phyloP scores from a whole-genome alignment of 805 yeast genomes.

The Teunomyces panamensis region DNA sequence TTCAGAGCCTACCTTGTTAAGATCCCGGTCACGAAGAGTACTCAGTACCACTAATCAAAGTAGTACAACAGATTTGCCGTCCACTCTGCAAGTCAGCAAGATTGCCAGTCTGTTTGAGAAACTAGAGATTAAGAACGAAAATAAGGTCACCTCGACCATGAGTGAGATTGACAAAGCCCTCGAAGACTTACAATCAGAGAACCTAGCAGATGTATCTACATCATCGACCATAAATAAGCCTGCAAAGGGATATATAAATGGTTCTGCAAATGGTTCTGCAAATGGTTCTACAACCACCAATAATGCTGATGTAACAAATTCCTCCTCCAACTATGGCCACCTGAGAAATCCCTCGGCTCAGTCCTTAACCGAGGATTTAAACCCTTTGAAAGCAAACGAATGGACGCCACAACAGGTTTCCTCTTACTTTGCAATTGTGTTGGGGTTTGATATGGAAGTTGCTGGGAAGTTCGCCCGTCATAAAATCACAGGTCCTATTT shows the following conservation, averaged over 20 bases:
- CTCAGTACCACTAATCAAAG: slow-evolving; percentile 13
- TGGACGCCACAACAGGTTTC: slow-evolving; percentile 92
- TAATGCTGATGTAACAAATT: background rate
- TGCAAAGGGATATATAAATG: background rate
- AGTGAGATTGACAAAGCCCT: slow-evolving; percentile 73
- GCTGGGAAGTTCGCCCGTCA: slow-evolving; percentile 81
- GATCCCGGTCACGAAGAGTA: slow-evolving; percentile 56
- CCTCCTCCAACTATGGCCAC: slow-evolving; percentile 3
- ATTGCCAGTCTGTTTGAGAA: slow-evolving; percentile 8
- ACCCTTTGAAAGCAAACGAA: slow-evolving; percentile 47
- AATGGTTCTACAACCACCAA: background rate
- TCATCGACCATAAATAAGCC: background rate
- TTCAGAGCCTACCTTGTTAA: slow-evolving; percentile 23
- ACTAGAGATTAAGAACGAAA: slow-evolving; percentile 5
- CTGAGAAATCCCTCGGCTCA: slow-evolving; percentile 10
- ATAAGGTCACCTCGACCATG: slow-evolving; percentile 51
- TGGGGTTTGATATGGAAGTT: slow-evolving; percentile 72
- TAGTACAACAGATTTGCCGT: background rate
- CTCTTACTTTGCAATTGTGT: slow-evolving; percentile 60
- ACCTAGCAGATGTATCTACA: background rate
- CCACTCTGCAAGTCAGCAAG: slow-evolving; percentile 4
- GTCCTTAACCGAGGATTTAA: slow-evolving; percentile 26
- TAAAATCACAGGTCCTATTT: slow-evolving; percentile 82
- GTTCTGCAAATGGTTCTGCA: background rate
- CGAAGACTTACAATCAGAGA: slow-evolving; percentile 50